A percentile compares a stretch with the other conserved stretches of the same genome.
phyloP scores from a whole-genome alignment of 768 basidiomycete genomes.

The Xerocomellus amylosporus region DNA sequence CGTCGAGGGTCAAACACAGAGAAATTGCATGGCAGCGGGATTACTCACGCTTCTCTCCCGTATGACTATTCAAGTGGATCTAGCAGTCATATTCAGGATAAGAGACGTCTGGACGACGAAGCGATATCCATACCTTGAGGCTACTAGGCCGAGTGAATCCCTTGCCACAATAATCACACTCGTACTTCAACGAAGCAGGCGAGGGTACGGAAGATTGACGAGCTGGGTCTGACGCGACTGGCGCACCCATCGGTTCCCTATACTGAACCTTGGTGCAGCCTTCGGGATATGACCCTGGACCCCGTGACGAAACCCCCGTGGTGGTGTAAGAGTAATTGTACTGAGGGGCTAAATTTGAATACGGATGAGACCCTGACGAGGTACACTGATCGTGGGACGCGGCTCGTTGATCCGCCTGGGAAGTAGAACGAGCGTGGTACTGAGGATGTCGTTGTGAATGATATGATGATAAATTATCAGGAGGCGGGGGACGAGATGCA shows the following conservation, averaged over 20 bases:
- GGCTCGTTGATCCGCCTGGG: slow-evolving; percentile 26
- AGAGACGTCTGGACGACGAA: not conserved
- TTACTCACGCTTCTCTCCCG: slow-evolving; percentile 77
- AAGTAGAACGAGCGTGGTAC: slow-evolving; percentile 27
- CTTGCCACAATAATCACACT: slow-evolving; percentile 76
- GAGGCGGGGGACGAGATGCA: slow-evolving; percentile 12
- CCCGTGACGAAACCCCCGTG: slow-evolving; percentile 19
- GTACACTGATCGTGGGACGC: slow-evolving; percentile 29
- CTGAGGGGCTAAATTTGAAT: slow-evolving; percentile 23
- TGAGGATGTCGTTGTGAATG: slow-evolving; percentile 22
- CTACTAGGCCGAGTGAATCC: slow-evolving; percentile 82
- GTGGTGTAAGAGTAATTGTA: slow-evolving; percentile 18
- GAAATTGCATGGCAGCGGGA: not conserved
- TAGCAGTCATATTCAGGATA: slow-evolving; percentile 29
- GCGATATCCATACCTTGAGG: slow-evolving; percentile 53
- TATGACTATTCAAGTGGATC: slow-evolving; percentile 85
- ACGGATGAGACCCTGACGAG: slow-evolving; percentile 23
- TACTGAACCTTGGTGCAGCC: slow-evolving; percentile 14
- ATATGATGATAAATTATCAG: slow-evolving; percentile 27
- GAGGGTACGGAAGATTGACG: slow-evolving; percentile 20
- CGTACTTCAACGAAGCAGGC: slow-evolving; percentile 55
- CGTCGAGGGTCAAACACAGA: slow-evolving; percentile 14
- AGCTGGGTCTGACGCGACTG: slow-evolving; percentile 8
- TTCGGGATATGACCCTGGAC: slow-evolving; percentile 21
- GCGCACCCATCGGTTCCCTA: slow-evolving; percentile 12